Evolutionary conservation across 1,284 basidiomycete genomes (phyloP), one percentile per base, ranked within the genome.

Genomic region (Trichosporon inkin): DNA sequence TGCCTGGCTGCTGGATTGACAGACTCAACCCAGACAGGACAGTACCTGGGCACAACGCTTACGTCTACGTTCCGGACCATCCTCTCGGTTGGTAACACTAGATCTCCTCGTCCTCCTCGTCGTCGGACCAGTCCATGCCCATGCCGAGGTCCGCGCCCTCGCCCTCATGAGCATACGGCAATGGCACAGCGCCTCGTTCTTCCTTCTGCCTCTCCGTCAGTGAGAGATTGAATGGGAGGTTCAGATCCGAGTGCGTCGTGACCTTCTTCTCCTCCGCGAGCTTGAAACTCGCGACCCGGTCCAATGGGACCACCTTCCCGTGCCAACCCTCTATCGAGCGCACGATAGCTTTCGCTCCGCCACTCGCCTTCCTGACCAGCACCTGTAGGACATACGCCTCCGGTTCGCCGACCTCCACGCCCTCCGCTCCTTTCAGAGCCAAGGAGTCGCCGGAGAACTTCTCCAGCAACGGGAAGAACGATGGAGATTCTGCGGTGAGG

Each of bases 81-180:
- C 28, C 5, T 32, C 8, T 32, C 28, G 28, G 28, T 16, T 16
- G 13, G 7, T 17, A 0, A 17, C 7, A 6, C 67, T 70, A 69
- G 57, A 68, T 63, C 62, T 75, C 68, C 53, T 74, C 72, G 38
- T 72, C 71, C 53, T 72, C 71, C 57, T 72, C 72, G 53, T 73
- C 71, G n/a, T 71, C 71, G 14, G 70, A 68, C 63, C 67, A 71
- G 36, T 66, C 67, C 64, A 70, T 63, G 39, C 62, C 61, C 49
- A 55, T 62, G 4, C 69, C 70, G 10, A 66, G 37, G 37, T 66
- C 64, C 6, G 60, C 61, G 1, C 74, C 69, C 74, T 73, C 74
- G 83, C 89, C 88, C 80, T 89, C 85, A 68, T 92, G 90, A 5
- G 83, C 88, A 71, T 94, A 95, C 6, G 92, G 92, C 36, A 95